Evolutionary conservation across 352 stramenopile genomes (phyloP).

Genomic region (Pythium monospermum): DNA sequence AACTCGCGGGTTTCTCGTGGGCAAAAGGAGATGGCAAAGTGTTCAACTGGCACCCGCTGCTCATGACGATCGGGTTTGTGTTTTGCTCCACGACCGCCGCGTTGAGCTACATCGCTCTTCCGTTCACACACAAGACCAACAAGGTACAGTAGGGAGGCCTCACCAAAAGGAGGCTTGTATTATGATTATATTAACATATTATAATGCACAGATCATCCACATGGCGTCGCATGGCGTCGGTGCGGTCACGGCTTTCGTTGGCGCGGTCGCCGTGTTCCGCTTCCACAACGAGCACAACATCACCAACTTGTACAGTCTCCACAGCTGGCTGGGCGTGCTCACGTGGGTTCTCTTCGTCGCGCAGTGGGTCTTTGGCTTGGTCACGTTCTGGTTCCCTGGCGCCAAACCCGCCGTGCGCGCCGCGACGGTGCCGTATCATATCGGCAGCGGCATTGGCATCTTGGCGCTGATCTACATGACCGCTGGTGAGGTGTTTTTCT

Average conservation of each 20-base stretch:
- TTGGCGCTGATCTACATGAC: conserved; percentile 59
- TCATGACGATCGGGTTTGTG: conserved; percentile 83
- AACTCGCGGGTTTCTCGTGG: conserved; percentile 71
- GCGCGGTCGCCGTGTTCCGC: conserved; percentile 69
- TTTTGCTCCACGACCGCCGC: conserved; percentile 70
- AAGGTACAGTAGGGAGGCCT: no score
- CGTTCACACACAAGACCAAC: conserved; percentile 60
- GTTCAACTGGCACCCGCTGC: conserved; percentile 86
- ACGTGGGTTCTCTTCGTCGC: conserved; percentile 39
- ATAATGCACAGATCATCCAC: conserved; percentile 82
- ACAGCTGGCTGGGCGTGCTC: conserved; percentile 80
- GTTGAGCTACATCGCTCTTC: conserved; percentile 61
- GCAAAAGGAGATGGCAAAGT: conserved; percentile 47
- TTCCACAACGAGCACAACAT: conserved; percentile 87
- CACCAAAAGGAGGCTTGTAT: no score
- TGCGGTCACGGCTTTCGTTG: conserved; percentile 51
- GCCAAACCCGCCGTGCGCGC: conserved; percentile 37
- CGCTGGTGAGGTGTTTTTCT: conserved; percentile 23
- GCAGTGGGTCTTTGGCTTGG: conserved; percentile 63
- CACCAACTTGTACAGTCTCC: conserved; percentile 82
- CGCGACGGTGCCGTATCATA: conserved; percentile 51
- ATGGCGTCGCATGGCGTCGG: conserved; percentile 60
- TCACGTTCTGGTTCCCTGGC: conserved; percentile 75
- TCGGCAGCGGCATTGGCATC: conserved; percentile 59
- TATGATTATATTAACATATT: no score